Evolutionary conservation across 495 filamentous ascomycete genomes (phyloP).

Genomic region (Sphaerosporella brunnea): DNA sequence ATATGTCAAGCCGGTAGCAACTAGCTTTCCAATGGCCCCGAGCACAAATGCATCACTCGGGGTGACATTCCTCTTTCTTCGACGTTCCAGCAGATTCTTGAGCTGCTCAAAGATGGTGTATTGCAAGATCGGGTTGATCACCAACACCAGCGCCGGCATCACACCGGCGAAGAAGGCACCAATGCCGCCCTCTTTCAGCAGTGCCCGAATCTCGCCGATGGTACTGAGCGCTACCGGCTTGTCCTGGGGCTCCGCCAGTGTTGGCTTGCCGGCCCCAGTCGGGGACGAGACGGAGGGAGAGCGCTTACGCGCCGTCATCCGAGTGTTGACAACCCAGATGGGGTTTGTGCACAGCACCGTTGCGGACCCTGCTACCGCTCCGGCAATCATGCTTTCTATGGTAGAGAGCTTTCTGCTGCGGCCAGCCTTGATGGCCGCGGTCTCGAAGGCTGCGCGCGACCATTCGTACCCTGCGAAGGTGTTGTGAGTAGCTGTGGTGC

Average conservation of each 20-base stretch:
- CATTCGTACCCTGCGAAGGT: conserved; percentile 88
- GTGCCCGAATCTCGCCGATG: conserved; percentile 53
- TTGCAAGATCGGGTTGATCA: conserved; percentile 95
- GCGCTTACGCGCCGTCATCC: conserved; percentile 78
- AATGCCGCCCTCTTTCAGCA: conserved; percentile 66
- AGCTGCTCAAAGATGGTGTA: conserved; percentile 98
- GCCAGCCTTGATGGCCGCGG: conserved; percentile 55
- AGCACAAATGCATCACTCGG: conserved; percentile 77
- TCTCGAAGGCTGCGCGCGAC: conserved; percentile 77
- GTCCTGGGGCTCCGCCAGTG: conserved; percentile 20
- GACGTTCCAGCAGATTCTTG: conserved; percentile 56
- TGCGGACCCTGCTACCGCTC: conserved; percentile 82
- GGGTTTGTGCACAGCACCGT: conserved; percentile 94
- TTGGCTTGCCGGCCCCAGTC: conserved; percentile 21
- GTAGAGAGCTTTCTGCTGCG: conserved; percentile 73
- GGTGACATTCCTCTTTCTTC: conserved; percentile 44
- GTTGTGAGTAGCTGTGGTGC: too few species aligned
- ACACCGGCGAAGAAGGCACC: conserved; percentile 79
- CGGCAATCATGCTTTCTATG: conserved; percentile 78
- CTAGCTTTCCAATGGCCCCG: conserved; percentile 81
- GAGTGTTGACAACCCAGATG: conserved; percentile 97
- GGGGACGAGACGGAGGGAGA: conserved; percentile 31
- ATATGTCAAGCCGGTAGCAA: conserved; percentile 87
- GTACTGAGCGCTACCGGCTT: conserved; percentile 43
- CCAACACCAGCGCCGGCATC: conserved; percentile 75